Conservation (phyloP, 768 basidiomycete genomes). For the Boletus insuetus region DNA sequence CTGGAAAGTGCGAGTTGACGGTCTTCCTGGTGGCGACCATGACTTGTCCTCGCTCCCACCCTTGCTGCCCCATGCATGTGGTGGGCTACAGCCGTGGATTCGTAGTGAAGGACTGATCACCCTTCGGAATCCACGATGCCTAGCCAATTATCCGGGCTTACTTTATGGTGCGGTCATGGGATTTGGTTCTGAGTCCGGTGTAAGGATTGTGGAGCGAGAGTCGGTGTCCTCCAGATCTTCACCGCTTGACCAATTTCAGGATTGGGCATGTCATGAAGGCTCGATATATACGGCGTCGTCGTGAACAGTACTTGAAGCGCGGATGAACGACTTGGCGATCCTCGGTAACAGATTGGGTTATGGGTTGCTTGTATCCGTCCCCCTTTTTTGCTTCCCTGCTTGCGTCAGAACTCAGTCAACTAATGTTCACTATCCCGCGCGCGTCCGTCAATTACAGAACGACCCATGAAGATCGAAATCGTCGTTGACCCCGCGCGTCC, state of each 20-base stretch:
- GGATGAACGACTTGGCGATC: slow-evolving; percentile 24
- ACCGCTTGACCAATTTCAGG: slow-evolving; percentile 36
- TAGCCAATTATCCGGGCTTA: slow-evolving; percentile 23
- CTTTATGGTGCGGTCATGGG: slow-evolving; percentile 32
- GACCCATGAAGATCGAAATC: slow-evolving; percentile 98
- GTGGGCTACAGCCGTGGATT: slow-evolving; percentile 28
- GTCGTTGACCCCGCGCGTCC: slow-evolving; percentile 81
- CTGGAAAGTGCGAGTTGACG: slow-evolving; percentile 32
- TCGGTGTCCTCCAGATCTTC: slow-evolving; percentile 29
- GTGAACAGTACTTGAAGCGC: slow-evolving; percentile 20
- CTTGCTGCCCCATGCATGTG: slow-evolving; percentile 12
- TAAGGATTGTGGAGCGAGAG: slow-evolving; percentile 31
- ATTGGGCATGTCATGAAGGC: slow-evolving; percentile 29
- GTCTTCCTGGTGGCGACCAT: slow-evolving; percentile 27
- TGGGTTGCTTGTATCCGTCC: slow-evolving; percentile 40
- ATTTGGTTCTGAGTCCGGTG: slow-evolving; percentile 33
- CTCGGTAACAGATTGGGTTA: slow-evolving; percentile 26
- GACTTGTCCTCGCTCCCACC: slow-evolving; percentile 30
- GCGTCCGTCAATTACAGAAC: slow-evolving; percentile 59
- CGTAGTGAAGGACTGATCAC: slow-evolving; percentile 27
- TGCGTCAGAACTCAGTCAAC: slow-evolving; percentile 34
- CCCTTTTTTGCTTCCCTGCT: slow-evolving; percentile 41
- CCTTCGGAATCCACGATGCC: slow-evolving; percentile 25
- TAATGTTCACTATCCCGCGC: slow-evolving; percentile 35
- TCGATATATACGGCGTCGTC: slow-evolving; percentile 20